Conservation (phyloP, 2,329 filamentous ascomycete genomes). For the Remersonia thermophila region DNA sequence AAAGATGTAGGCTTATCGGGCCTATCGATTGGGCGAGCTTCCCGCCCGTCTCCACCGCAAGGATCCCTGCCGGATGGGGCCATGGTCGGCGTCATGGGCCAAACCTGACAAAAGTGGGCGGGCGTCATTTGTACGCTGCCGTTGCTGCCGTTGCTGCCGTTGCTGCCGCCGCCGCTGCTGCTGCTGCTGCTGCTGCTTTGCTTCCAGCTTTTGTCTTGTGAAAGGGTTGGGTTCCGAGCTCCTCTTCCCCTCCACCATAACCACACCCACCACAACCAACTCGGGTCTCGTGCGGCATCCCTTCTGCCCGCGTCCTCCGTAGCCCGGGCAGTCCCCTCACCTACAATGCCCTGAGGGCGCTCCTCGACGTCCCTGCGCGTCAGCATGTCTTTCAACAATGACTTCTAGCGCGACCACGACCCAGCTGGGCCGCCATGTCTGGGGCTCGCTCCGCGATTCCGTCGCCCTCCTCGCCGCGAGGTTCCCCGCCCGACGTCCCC, state of each 20-base stretch:
- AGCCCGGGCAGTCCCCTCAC: no score
- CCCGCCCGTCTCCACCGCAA: no score
- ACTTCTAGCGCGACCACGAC: conserved; percentile 23
- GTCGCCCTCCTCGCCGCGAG: conserved; percentile 15
- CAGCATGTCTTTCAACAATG: conserved; percentile 22
- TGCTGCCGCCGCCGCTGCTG: no score
- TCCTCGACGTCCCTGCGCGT: conserved; percentile 10
- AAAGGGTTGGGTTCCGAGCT: no score
- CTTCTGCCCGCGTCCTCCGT: no score
- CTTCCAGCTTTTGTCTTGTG: no score
- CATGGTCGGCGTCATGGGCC: conserved; percentile 15
- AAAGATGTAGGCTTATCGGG: conserved; percentile 6
- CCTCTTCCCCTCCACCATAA: no score
- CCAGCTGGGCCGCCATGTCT: conserved; percentile 25
- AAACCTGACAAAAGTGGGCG: not conserved
- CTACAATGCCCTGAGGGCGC: not conserved
- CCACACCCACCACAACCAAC: no score
- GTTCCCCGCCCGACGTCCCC: conserved; percentile 12
- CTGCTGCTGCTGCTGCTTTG: no score
- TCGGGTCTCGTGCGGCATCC: no score
- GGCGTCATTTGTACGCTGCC: no score
- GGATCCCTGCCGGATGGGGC: conserved; percentile 4
- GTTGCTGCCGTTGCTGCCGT: no score
- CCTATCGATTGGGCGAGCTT: conserved; percentile 18
- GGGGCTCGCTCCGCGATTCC: conserved; percentile 22